Conservation (phyloP, 2,329 filamentous ascomycete species). For the Aspergillus costaricaensis region DNA sequence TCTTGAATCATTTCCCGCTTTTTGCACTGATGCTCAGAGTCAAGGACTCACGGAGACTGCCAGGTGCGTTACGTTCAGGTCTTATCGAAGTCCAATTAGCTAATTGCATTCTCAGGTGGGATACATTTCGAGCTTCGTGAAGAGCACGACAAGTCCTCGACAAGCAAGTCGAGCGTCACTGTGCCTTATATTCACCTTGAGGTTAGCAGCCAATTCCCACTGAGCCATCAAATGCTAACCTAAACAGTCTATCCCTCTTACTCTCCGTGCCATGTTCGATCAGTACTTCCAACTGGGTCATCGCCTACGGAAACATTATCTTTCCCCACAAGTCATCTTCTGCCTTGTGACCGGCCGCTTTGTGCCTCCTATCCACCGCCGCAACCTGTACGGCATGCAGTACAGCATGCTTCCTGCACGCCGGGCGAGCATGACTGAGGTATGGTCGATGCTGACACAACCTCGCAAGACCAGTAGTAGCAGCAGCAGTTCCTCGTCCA, state of each 20-base stretch:
- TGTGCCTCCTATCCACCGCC: conserved; percentile 90
- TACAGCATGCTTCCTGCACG: conserved; percentile 94
- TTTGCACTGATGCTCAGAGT: conserved; percentile 95
- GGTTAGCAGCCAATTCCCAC: conserved; percentile 51
- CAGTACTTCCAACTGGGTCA: conserved; percentile 95
- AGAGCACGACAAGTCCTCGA: conserved; percentile 54
- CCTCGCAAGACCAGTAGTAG: conserved; percentile 34
- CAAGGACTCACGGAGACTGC: conserved; percentile 87
- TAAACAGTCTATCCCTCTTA: conserved; percentile 76
- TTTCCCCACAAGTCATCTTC: conserved; percentile 83
- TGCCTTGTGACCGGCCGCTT: conserved; percentile 88
- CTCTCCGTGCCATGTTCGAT: conserved; percentile 91
- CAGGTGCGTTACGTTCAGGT: conserved; percentile 57
- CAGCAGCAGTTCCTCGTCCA: conserved; percentile 27
- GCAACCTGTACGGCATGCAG: conserved; percentile 92
- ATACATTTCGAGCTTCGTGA: conserved; percentile 89
- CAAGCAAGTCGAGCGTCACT: conserved; percentile 51
- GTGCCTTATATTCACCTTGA: conserved; percentile 86
- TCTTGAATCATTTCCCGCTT: conserved; percentile 93
- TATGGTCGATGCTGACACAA: conserved; percentile 74
- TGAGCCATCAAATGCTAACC: conserved; percentile 18
- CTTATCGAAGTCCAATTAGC: conserved; percentile 6
- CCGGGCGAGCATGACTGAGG: conserved; percentile 76
- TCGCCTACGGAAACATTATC: conserved; percentile 91
- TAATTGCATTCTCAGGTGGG: conserved; percentile 56